Conservation (phyloP, 345 rosid species). For the Populus deltoides region DNA sequence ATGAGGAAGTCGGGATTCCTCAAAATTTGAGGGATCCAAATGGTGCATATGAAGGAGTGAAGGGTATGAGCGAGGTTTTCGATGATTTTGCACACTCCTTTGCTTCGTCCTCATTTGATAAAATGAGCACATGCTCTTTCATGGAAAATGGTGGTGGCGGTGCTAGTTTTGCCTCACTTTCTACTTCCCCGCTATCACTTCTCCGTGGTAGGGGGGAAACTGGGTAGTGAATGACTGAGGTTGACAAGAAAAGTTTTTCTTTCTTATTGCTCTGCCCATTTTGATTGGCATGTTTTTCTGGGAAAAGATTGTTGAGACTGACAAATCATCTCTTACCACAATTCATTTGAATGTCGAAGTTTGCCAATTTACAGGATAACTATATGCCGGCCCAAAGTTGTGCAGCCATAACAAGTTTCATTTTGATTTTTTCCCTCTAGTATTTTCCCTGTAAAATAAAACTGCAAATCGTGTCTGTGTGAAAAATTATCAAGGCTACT, state of each 20-base stretch:
- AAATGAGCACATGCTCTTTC: slow-evolving; percentile 22
- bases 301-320: background rate
- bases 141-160: slow-evolving; percentile 20
- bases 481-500: too few relatives aligned
- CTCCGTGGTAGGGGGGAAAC: slow-evolving; percentile 10
- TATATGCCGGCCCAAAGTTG: too few relatives aligned
- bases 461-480: too few relatives aligned
- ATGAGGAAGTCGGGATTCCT: slow-evolving; percentile 13
- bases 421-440: too few relatives aligned
- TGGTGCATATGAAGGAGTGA: background rate
- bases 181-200: slow-evolving; percentile 38
- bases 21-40: slow-evolving; percentile 4
- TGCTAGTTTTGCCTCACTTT: slow-evolving; percentile 25
- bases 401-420: too few relatives aligned
- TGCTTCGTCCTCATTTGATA: slow-evolving; percentile 39
- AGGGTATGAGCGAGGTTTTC: slow-evolving; percentile 24
- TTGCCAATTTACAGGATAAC: too few relatives aligned
- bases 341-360: too few relatives aligned
- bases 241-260: background rate
- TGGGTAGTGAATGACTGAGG: background rate
- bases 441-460: too few relatives aligned
- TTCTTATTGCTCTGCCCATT: too few relatives aligned
- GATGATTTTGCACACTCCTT: slow-evolving; percentile 30
- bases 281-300: background rate
- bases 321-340: too few relatives aligned